Conservation (phyloP, 805 yeast genomes). For the Monosporozyma yasuniensis region DNA sequence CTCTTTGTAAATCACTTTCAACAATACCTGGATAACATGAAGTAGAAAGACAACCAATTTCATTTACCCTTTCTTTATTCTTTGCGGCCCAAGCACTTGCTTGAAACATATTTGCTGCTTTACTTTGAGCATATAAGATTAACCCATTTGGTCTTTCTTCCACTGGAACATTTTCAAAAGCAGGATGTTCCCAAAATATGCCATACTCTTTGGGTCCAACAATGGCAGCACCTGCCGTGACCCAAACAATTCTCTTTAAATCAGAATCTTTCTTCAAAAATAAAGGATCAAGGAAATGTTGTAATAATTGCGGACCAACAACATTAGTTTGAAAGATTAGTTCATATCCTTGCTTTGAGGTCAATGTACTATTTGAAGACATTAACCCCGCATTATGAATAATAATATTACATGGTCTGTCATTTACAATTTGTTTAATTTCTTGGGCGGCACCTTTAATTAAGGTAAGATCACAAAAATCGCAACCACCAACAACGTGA, state of each 20-base stretch:
- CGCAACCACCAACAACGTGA: slow-evolving; percentile 24
- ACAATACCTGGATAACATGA: slow-evolving; percentile 34
- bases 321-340: slow-evolving; percentile 32
- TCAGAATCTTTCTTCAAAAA: slow-evolving; percentile 27
- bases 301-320: slow-evolving; percentile 33
- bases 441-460: slow-evolving; percentile 26
- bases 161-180: slow-evolving; percentile 14
- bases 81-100: slow-evolving; percentile 31
- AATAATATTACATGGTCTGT: slow-evolving; percentile 23
- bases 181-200: slow-evolving; percentile 27
- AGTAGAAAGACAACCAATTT: slow-evolving; percentile 26
- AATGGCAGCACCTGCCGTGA: slow-evolving; percentile 30
- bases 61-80: slow-evolving; percentile 15
- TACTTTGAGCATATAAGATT: slow-evolving; percentile 32
- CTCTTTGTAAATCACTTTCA: slow-evolving; percentile 28
- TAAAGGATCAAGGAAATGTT: slow-evolving; percentile 31
- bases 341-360: slow-evolving; percentile 31
- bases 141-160: slow-evolving; percentile 14
- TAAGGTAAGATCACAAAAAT: slow-evolving; percentile 33
- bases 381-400: slow-evolving; percentile 35
- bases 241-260: slow-evolving; percentile 34
- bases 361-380: slow-evolving; percentile 21
- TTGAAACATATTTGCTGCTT: slow-evolving; percentile 31
- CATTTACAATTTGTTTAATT: slow-evolving; percentile 11
- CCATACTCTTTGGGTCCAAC: slow-evolving; percentile 27